Conservation (phyloP, 176 grass and related monocot genomes). For the Musa itinerans region DNA sequence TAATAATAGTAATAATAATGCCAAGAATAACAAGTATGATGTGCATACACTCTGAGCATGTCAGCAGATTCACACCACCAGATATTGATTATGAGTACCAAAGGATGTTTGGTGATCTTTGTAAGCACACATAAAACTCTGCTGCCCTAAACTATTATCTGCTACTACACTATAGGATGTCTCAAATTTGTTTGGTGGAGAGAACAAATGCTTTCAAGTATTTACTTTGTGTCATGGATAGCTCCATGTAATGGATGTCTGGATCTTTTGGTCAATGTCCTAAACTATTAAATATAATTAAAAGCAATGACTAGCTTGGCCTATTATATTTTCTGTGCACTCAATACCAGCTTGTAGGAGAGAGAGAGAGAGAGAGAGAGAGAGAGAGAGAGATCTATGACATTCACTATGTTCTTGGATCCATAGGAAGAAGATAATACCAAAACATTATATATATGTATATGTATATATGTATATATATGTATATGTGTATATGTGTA, state of each 20-base stretch:
- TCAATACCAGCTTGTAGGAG: neutral
- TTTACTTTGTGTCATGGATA: neutral
- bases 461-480: too few relatives aligned
- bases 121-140: neutral
- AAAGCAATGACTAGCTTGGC: conserved; percentile 4
- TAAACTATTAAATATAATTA: neutral
- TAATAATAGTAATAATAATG: neutral
- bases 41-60: too few relatives aligned
- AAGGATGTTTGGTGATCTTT: neutral
- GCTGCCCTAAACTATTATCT: neutral
- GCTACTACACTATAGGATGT: too few relatives aligned
- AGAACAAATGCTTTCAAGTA: neutral
- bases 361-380: too few relatives aligned
- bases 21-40: neutral
- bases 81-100: neutral
- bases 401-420: neutral
- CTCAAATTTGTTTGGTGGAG: neutral
- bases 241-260: neutral
- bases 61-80: neutral
- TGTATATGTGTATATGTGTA: too few relatives aligned
- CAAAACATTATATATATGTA: too few relatives aligned
- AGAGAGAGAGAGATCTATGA: neutral
- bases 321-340: neutral
- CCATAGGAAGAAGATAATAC: too few relatives aligned
- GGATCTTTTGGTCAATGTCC: neutral